Base-by-base conservation (phyloP, 192 early-diverging fungal species). In the Mortierella alpina region DNA sequence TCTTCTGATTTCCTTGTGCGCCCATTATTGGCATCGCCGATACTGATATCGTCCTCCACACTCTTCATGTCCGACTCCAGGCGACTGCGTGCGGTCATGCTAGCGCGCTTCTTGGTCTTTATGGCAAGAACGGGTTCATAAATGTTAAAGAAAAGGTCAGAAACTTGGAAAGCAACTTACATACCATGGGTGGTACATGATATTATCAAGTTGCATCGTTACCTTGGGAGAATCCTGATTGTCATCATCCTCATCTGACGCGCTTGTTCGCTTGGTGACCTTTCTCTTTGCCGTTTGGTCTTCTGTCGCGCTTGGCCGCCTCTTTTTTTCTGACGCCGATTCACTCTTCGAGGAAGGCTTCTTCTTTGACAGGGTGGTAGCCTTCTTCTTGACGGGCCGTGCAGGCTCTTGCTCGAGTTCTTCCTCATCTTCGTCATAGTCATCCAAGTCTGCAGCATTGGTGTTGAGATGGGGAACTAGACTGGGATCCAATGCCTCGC, bases 21-120 rank as follows among this genome's bases (percentile, higher is more conserved):
- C 12, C 72, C 66, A 49, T 69, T 69, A n/a, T 18, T 23, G 11
- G 66, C 6, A 20, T 58, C 66, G 2, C 48, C 53, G 15, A 66
- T 53, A 18, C 22, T 44, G 60, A 64, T 68, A 41, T 76, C 66
- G 22, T 69, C 66, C 41, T 69, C 66, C 13, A 74, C 42, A n/a
- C 66, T 76, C 49, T 63, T 76, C 14, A 57, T 50, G 13, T 76
- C 74, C 14, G 74, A 76, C 31, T 74, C 72, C 5, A 54, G 72
- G n/a, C 74, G 74, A 41, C 40, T 57, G n/a, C 73, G 65, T 63
- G 56, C 31, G 15, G 44, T 10, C 2, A 22, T 17, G 7, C 58
- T 40, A 18, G 17, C 44, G 23, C 46, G 50, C 17, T 64, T 65
- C 56, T 65, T 65, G 61, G 68, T 15, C 59, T 70, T 15, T 45